Percentiles rank a stretch among this genome's conserved stretches.
Conservation (phyloP, 2,329 filamentous ascomycete species). For the Diplodia corticola region DNA sequence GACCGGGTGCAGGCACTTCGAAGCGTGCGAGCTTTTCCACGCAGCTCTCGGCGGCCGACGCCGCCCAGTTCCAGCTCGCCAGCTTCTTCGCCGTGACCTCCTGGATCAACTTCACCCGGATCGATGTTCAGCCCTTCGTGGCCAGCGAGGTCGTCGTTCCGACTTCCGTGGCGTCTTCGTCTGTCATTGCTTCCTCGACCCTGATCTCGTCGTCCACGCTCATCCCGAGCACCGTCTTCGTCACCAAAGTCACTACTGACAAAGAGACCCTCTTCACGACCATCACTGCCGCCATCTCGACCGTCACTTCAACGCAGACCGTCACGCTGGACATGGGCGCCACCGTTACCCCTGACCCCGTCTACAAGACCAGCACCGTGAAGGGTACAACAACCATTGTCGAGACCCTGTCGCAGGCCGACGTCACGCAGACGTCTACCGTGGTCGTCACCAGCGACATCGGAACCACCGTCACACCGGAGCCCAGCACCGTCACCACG, state of each 20-base stretch:
- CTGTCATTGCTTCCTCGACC: slow-evolving; percentile 30
- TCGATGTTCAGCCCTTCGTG: slow-evolving; percentile 42
- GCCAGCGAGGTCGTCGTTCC: slow-evolving; percentile 35
- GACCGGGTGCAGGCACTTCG: slow-evolving; percentile 52
- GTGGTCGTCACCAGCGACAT: slow-evolving; percentile 13
- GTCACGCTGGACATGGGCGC: slow-evolving; percentile 32
- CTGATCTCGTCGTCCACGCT: slow-evolving; percentile 28
- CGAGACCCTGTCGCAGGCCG: slow-evolving; percentile 27
- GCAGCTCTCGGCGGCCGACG: slow-evolving; percentile 26
- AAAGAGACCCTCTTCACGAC: slow-evolving; percentile 33
- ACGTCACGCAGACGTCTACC: slow-evolving; percentile 26
- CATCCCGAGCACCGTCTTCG: slow-evolving; percentile 29
- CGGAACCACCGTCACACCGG: not conserved
- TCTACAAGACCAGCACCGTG: slow-evolving; percentile 26
- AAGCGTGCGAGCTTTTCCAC: slow-evolving; percentile 32
- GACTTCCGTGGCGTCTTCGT: slow-evolving; percentile 29
- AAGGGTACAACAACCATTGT: slow-evolving; percentile 26
- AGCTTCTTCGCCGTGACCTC: slow-evolving; percentile 44
- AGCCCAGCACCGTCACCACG: not conserved
- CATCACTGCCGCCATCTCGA: slow-evolving; percentile 32
- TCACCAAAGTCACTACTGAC: slow-evolving; percentile 26
- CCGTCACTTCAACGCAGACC: slow-evolving; percentile 30
- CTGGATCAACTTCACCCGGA: slow-evolving; percentile 46
- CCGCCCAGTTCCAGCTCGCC: slow-evolving; percentile 43
- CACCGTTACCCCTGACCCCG: slow-evolving; percentile 27